Percentiles rank a stretch among this genome's conserved stretches.
These are phyloP conservation scores for Yamadazyma jaroonii DNA, from an alignment of 1,139 yeast genomes.

Conservation along the genomic window DNA sequence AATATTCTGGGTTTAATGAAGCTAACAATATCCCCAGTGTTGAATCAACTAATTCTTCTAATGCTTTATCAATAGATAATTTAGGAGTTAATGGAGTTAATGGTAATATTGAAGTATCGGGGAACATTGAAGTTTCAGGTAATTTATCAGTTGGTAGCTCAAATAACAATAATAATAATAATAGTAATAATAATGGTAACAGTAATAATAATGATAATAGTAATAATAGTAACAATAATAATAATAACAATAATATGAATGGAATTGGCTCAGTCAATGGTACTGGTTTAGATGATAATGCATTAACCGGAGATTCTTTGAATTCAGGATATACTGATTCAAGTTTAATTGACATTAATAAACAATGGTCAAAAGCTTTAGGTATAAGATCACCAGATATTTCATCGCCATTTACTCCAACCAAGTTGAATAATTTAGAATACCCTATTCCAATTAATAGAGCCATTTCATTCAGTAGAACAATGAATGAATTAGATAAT, in stretches of 20 bases:
- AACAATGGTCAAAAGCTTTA: conserved; percentile 17
- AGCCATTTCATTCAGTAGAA: conserved; percentile 14
- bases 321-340: conserved; percentile 1
- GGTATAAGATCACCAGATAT: conserved; percentile 16
- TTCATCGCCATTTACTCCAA: conserved; percentile 15
- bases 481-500: conserved; percentile 6
- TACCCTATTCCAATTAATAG: conserved; percentile 16
- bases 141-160: background rate
- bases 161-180: background rate
- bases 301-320: background rate
- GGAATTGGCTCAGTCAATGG: background rate
- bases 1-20: background rate
- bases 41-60: conserved; percentile 10
- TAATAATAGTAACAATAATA: background rate
- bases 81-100: background rate
- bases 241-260: background rate
- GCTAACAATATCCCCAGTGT: conserved; percentile 9
- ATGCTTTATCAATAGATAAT: conserved; percentile 5
- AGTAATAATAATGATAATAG: background rate
- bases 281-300: background rate
- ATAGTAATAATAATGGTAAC: background rate
- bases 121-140: background rate
- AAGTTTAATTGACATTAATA: conserved; percentile 13
- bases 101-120: background rate
- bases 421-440: conserved; percentile 11